Evolutionary conservation across 306 rosid species (phyloP), one percentile per base, ranked within the genome.

Genomic region (Cicer judaicum): DNA sequence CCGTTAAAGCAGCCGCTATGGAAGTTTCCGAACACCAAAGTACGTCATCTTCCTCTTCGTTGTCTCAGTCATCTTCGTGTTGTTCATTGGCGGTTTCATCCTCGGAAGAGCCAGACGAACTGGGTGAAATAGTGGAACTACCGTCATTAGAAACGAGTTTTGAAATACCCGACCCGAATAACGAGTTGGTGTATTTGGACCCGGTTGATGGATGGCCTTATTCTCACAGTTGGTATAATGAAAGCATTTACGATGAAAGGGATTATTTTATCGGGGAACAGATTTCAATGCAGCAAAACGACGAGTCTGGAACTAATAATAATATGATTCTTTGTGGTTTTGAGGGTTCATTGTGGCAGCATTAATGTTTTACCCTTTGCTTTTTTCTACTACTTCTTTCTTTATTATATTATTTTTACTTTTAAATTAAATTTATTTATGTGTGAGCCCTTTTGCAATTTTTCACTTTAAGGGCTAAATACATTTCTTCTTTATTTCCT

Each of bases 1-100:
- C 99, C 8, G 75, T 91, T 10, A 87, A 90, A 68, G 99, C 99
- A 47, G 97, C 99, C 3, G 71, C 92, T 19, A 90, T 94, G 96
- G 93, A 87, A 19, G 9, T 74, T 6, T 48, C 64, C 1, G 48
- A 43, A 7, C 46, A 65, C 0, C 29, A 71, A 2, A 41, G 78
- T 0, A 4, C 77, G 0, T 3, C 85, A 4, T 59, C 78, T 5
- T 44, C 84, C 0, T 50, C 68, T 0, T 62, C 78, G 7, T 55
- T 39, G 2, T 80, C 86, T 13, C 57, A 74, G 6, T 78, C 77
- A 0, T 74, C 82, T 0, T 76, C 87, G 5, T 72, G 74, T 2
- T 69, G 77, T 7, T 73, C 79, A 0, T 42, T 64, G 50, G 78
- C 82, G 7, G 18, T 24, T 3, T 64, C 79, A 0, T 64, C 68